Base-by-base conservation (phyloP, 2,329 filamentous ascomycete genomes). In the Xylariales sp. region DNA sequence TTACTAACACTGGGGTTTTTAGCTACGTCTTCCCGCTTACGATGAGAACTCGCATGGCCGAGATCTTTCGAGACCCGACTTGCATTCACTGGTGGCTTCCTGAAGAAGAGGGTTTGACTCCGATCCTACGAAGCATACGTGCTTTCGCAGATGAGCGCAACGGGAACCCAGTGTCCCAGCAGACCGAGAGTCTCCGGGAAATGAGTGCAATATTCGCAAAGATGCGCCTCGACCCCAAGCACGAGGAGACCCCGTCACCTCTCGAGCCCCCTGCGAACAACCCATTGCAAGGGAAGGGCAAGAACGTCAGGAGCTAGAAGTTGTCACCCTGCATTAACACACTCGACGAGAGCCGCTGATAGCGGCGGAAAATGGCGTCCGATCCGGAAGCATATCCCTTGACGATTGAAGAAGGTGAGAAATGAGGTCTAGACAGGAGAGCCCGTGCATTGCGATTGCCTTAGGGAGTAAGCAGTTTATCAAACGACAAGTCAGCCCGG, bases 31-130 rank as follows among this genome's bases (percentile, higher is more conserved):
- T 88, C 51, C 84, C 90, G 1, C 70, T 79, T 21, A 78, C 78
- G 10, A 82, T 91, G 53, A 84, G 91, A 44, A 71, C 68, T 22
- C 82, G 83, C 50, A 84, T 97, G 75, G 80, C 86, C 22, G 76
- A 85, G 34, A 62, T 88, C 18, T 95, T 93, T 73, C 71, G 76
- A 45, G 77, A 87, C 31, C 74, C 79, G 11, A 80, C 82, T 15
- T 80, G 89, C 40, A 78, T 78, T 32, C 74, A 83, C 43, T 96
- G 89, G 88, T 98, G 93, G 93, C 75, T 96, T 3, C 87, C 89
- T 3, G 77, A 93, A 59, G 79, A 88, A 47, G 85, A 91, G 65
- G 80, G 78, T 2, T 86, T 86, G 53, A 83, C 78, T 9, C 76
- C 78, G 1, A 78, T 94, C 31, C 73, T 96, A 40, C 82, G 82